phyloP scores from a whole-genome alignment of 2,329 filamentous ascomycete species.

The Exophiala spinifera region DNA sequence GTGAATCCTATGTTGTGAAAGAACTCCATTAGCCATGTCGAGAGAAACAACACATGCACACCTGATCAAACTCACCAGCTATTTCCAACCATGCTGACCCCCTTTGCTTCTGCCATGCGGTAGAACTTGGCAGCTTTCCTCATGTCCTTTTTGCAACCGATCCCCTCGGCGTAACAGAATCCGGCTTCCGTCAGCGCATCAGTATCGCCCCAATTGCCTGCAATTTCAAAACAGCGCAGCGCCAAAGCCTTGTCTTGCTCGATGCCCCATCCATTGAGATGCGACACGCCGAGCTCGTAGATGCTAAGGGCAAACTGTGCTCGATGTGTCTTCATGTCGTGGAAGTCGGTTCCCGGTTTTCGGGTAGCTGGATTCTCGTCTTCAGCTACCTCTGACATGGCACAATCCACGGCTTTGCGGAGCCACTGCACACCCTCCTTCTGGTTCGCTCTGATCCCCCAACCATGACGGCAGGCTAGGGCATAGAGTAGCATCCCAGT shows the following conservation, averaged over 20 bases:
- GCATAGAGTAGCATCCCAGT: conserved; percentile 97
- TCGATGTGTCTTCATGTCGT: conserved; percentile 76
- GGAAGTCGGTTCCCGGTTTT: conserved; percentile 59
- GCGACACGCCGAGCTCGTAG: conserved; percentile 92
- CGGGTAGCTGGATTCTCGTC: conserved; percentile 59
- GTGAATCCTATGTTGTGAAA: conserved; percentile 22
- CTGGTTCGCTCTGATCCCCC: conserved; percentile 94
- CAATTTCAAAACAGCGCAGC: conserved; percentile 92
- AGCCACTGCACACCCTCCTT: conserved; percentile 89
- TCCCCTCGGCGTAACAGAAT: conserved; percentile 90
- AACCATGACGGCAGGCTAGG: conserved; percentile 89
- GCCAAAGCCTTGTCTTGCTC: conserved; percentile 86
- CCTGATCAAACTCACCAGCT: conserved; percentile 69
- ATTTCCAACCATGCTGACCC: conserved; percentile 96
- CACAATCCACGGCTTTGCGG: conserved; percentile 81
- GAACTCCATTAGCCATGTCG: background rate
- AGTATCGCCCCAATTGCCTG: conserved; percentile 89
- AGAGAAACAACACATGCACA: background rate
- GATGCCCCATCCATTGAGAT: conserved; percentile 98
- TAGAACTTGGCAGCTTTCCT: conserved; percentile 93
- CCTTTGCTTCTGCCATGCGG: conserved; percentile 83
- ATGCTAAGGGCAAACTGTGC: conserved; percentile 94
- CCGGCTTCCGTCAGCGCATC: conserved; percentile 92
- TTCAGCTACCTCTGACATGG: conserved; percentile 76
- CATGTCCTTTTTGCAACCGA: conserved; percentile 92